Percentiles rank a stretch among this genome's conserved stretches.
These are phyloP conservation scores for Calonectria hongkongensis DNA, from an alignment of 2,329 filamentous ascomycete genomes.

Conservation along the genomic window DNA sequence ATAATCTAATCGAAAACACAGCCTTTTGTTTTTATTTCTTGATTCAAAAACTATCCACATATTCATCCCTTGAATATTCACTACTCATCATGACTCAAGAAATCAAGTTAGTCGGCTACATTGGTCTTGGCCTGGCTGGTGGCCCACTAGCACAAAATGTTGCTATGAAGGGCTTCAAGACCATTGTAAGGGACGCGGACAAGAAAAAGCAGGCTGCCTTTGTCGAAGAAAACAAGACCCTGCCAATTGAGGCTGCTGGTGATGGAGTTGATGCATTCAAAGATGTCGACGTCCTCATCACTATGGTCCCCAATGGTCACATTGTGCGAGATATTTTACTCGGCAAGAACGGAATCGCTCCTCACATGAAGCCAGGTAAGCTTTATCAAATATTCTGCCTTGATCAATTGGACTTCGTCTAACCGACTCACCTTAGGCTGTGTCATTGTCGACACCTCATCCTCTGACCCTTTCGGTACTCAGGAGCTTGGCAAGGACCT, in stretches of 20 bases:
- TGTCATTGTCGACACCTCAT: conserved; percentile 17
- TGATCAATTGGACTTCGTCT: no score
- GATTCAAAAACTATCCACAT: no score
- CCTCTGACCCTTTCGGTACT: conserved; percentile 5
- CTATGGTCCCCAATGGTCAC: conserved; percentile 10
- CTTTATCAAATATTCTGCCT: no score
- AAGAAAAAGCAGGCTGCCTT: neutral
- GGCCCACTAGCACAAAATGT: conserved; percentile 21
- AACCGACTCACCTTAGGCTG: neutral
- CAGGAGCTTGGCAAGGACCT: conserved; percentile 18
- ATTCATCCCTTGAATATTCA: no score
- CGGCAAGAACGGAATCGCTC: conserved; percentile 7
- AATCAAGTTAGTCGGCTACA: conserved; percentile 16
- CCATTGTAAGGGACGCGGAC: conserved; percentile 4
- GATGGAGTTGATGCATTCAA: neutral
- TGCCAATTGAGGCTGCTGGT: neutral
- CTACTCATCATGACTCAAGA: neutral
- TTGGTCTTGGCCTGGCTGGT: conserved; percentile 14
- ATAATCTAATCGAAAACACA: no score
- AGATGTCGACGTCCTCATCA: conserved; percentile 11
- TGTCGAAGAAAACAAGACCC: neutral
- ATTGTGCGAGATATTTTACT: conserved; percentile 21
- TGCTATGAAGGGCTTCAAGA: conserved; percentile 1
- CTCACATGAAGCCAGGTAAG: conserved; percentile 21
- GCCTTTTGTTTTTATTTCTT: no score